Evolutionary conservation across 2,329 filamentous ascomycete species (phyloP), one percentile per base, ranked within the genome.

Genomic region (Cercospora canescens): DNA sequence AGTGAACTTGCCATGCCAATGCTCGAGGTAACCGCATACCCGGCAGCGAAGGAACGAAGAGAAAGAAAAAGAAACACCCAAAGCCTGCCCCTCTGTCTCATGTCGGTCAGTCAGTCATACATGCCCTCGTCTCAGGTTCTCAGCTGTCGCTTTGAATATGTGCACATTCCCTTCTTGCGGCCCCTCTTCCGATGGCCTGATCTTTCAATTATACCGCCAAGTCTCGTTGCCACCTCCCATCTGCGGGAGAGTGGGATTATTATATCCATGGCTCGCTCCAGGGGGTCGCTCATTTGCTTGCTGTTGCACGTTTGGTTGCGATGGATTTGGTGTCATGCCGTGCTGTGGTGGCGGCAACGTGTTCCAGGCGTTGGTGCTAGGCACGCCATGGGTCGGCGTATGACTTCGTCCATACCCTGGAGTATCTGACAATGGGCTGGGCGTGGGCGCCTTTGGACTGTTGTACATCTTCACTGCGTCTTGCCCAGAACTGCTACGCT

Each of bases 381-480:
- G 30, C n/a, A 28, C 41, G 60, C 60, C 30, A 45, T 67, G 63
- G 18, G 63, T 68, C 12, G 73, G 67, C 50, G 69, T 70, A 32
- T 69, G 67, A 14, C 68, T 69, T 28, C 70, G 60, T 50, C 60
- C 64, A 32, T 70, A 65, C 41, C 71, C 71, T 11, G 73, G 73
- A 12, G 74, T 72, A 52, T 77, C 74, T 4, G 69, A 72, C 59
- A 78, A 62, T 24, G 77, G 77, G 60, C 74, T 78, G 9, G 71
- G 71, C 21, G 72, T 77, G 3, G 74, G 75, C 30, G 72, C 74
- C 64, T 75, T 72, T 18, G 74, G 75, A 52, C 74, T 78, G 57
- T 74, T 69, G 70, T 70, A 72, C 65, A 72, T 69, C 62, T 68
- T 71, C 28, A 72, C 66, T 12, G 63, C 66, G 32, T 74, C 70